Evolutionary conservation across 768 basidiomycete genomes (phyloP), one percentile per base, ranked within the genome.

Genomic region (Leccinum disarticulatum): DNA sequence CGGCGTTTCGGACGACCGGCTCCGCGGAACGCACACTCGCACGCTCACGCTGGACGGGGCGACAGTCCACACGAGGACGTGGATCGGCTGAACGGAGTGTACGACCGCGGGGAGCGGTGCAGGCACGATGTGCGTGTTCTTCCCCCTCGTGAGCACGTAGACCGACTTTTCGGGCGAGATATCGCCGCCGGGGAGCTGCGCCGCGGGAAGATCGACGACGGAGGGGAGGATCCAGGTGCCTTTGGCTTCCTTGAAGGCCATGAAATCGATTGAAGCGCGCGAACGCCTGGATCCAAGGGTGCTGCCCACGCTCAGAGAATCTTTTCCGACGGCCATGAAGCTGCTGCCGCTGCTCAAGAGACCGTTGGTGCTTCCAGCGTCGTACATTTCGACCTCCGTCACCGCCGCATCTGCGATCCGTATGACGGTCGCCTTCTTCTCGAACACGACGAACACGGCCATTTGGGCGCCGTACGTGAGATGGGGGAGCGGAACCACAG

Each of bases 381-480:
- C 81, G 61, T 79, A 81, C 56, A 92, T 73, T 46, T 89, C 86
- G 27, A 93, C 79, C 70, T 94, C 92, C 35, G 87, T 84, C 7
- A 92, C 92, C 25, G 88, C 86, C 31, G 92, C 84, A 71, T 93
- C 91, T 6, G 85, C 83, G 25, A 93, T 70, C 22, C 92, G 87
- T 64, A 94, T 92, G 73, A 90, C 77, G n/a, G 86, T 83, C 3
- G 91, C 91, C 68, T 90, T 94, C 76, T 93, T 93, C 72, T 94
- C 92, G 69, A 94, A 94, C 25, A 87, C 76, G 58, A 91, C 84
- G 68, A 93, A 93, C n/a, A 94, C 75, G 64, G 84, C 85, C 67
- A 90, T 83, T 64, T 92, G 90, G 5, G 82, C 81, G 19, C 87
- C 87, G 66, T 90, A 89, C 57, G 77, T 77, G 60, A 79, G 69